phyloP scores from a whole-genome alignment of 345 rosid species.

The Viola odorata region DNA sequence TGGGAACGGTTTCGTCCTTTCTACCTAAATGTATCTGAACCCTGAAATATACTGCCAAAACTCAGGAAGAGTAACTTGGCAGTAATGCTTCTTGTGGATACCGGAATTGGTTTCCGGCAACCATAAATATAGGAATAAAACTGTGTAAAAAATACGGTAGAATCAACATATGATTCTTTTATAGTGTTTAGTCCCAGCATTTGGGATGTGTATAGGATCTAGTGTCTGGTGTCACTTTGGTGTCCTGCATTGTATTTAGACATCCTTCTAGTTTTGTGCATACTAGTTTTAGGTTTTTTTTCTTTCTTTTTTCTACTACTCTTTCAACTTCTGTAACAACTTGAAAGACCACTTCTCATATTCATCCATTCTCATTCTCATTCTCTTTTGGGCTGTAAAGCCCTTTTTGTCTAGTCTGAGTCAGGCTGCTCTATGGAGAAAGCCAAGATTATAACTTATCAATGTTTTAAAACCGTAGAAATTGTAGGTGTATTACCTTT shows the following conservation, averaged over 20 bases:
- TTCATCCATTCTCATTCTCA: too few species aligned
- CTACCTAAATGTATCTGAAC: constrained; percentile 27
- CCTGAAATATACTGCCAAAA: constrained; percentile 20
- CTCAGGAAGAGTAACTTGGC: constrained; percentile 34
- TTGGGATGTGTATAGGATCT: constrained; percentile 34
- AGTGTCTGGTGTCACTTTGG: constrained; percentile 35
- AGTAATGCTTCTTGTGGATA: constrained; percentile 38
- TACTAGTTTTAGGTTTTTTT: constrained; percentile 21
- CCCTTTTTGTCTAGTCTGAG: too few species aligned
- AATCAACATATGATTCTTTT: constrained; percentile 87
- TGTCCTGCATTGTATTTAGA: constrained; percentile 30
- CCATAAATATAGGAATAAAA: constrained; percentile 30
- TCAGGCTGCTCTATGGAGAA: too few species aligned
- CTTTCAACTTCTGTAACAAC: too few species aligned
- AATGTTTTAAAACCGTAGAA: too few species aligned
- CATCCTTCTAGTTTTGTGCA: constrained; percentile 32
- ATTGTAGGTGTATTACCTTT: too few species aligned
- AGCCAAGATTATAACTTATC: too few species aligned
- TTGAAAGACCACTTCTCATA: too few species aligned
- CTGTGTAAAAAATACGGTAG: constrained; percentile 33
- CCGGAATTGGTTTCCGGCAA: constrained; percentile 41
- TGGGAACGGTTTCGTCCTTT: constrained; percentile 35
- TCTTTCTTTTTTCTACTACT: neutral
- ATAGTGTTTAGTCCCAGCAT: constrained; percentile 40
- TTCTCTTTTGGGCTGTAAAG: too few species aligned